Conservation (phyloP, 176 grass and related monocot species). For the Carex scoparia region DNA sequence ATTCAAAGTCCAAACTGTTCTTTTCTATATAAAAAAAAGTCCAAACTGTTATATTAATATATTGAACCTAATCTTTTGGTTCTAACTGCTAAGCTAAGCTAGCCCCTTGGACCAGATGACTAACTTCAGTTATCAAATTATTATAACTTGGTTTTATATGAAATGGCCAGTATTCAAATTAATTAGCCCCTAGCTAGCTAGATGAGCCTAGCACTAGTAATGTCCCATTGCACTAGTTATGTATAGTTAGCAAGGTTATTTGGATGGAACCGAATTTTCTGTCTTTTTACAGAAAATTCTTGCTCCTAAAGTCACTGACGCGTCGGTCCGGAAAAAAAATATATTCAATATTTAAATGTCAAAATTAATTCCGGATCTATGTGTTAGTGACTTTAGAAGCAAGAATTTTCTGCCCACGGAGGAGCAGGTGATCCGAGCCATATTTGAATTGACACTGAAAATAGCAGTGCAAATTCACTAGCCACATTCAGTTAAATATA, state of each 20-base stretch:
- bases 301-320: too few relatives aligned
- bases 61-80: constrained; percentile 35
- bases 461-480: background rate
- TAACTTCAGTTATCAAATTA: constrained; percentile 15
- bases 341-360: too few relatives aligned
- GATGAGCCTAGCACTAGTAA: background rate
- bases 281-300: too few relatives aligned
- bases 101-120: background rate
- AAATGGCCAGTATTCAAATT: background rate
- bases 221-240: background rate
- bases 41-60: constrained; percentile 10
- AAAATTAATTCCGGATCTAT: too few relatives aligned
- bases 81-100: constrained; percentile 10
- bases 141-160: constrained; percentile 2
- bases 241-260: background rate
- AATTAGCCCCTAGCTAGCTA: background rate
- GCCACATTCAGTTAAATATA: too few relatives aligned
- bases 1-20: constrained; percentile 17
- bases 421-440: too few relatives aligned
- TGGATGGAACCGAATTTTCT: too few relatives aligned
- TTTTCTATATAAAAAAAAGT: background rate
- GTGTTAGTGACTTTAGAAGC: too few relatives aligned
- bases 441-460: background rate
- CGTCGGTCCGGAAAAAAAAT: too few relatives aligned
- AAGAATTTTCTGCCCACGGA: too few relatives aligned